These are phyloP conservation scores for Annulohypoxylon moriforme DNA, from an alignment of 495 filamentous ascomycete species.

Conservation along the genomic window DNA sequence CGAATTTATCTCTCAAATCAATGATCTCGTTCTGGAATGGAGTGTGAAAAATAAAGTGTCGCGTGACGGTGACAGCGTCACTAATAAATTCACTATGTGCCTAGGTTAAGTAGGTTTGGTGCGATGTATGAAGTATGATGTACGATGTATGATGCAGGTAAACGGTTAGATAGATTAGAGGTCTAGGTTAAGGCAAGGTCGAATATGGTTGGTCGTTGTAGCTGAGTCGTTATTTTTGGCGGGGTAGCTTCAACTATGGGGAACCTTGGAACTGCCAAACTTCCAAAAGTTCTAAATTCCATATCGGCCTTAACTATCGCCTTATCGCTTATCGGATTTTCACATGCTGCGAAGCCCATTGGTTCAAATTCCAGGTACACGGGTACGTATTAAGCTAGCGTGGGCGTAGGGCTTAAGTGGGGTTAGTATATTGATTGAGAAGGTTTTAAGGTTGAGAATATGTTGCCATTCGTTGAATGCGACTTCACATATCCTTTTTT, in stretches of 20 bases:
- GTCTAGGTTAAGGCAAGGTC: slow-evolving; percentile 1
- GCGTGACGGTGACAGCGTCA: not conserved
- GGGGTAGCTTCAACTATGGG: slow-evolving; percentile 2
- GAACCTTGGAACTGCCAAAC: not conserved
- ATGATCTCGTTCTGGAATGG: not conserved
- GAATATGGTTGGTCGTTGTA: not conserved
- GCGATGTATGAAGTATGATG: not conserved
- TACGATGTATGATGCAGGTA: slow-evolving; percentile 1
- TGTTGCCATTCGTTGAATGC: not conserved
- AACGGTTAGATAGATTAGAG: not conserved
- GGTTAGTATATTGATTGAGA: not conserved
- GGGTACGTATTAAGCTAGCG: slow-evolving; percentile 13
- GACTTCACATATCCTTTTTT: not conserved
- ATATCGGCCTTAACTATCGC: slow-evolving; percentile 19
- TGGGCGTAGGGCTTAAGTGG: slow-evolving; percentile 34
- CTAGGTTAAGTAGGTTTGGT: not conserved
- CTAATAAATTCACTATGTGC: not conserved
- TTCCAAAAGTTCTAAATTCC: not conserved
- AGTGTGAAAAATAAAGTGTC: not conserved
- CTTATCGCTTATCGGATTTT: slow-evolving; percentile 20
- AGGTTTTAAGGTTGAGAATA: not conserved
- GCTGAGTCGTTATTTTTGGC: slow-evolving; percentile 3
- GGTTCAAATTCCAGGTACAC: slow-evolving; percentile 24
- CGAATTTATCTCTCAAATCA: not conserved
- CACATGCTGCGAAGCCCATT: slow-evolving; percentile 6